Evolutionary conservation across 305 asterid genomes (phyloP).

Genomic region (Solanum chacoense): DNA sequence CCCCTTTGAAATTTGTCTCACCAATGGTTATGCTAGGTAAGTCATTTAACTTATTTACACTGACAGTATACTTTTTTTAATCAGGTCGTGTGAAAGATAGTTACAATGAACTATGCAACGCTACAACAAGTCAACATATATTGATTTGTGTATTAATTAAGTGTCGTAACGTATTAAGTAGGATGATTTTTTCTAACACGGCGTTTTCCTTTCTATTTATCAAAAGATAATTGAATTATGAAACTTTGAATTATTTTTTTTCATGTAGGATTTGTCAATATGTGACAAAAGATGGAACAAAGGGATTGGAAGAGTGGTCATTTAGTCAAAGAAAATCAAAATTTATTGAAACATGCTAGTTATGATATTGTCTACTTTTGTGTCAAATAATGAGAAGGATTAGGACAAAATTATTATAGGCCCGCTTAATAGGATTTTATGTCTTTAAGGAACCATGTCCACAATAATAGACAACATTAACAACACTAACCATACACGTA

Average conservation of each 20-base stretch:
- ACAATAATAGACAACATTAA: neutral
- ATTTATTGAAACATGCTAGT: neutral
- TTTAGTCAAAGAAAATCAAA: neutral
- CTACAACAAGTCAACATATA: neutral
- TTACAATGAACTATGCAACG: too few relatives aligned
- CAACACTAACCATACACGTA: neutral
- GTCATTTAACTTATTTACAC: neutral
- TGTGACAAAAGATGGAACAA: neutral
- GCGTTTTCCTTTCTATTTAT: neutral
- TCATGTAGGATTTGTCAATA: neutral
- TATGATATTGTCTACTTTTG: neutral
- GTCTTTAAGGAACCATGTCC: neutral
- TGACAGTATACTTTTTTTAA: neutral
- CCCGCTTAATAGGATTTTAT: neutral
- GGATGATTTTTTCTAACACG: neutral
- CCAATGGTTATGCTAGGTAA: conserved; percentile 93
- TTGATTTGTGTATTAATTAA: neutral
- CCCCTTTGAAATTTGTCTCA: conserved; percentile 71
- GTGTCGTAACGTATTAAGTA: neutral
- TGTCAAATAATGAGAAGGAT: neutral
- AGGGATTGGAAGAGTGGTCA: neutral
- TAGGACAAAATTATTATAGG: neutral
- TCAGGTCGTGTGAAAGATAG: too few relatives aligned
- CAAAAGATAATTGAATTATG: neutral
- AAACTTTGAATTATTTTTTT: neutral